These are phyloP conservation scores for Coleophoma crateriformis DNA, from an alignment of 2,329 filamentous ascomycete genomes.

Conservation along the genomic window DNA sequence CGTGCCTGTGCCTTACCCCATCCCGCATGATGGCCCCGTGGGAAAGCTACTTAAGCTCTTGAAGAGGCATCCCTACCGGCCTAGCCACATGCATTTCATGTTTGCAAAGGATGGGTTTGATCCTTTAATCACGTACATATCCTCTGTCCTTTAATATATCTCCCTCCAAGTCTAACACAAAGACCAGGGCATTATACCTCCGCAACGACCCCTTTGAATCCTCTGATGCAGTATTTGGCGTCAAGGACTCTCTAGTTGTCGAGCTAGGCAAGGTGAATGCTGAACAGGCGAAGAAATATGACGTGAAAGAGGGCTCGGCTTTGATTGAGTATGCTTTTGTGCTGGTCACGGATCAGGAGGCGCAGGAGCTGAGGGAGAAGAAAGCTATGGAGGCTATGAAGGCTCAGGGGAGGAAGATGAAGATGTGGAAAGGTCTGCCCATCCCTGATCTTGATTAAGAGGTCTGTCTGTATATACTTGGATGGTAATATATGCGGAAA, in stretches of 20 bases:
- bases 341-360: conserved; percentile 66
- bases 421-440: conserved; percentile 68
- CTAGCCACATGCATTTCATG: conserved; percentile 84
- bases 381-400: conserved; percentile 62
- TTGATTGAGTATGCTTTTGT: conserved; percentile 72
- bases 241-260: conserved; percentile 74
- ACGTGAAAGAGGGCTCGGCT: conserved; percentile 56
- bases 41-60: conserved; percentile 62
- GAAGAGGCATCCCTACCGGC: conserved; percentile 71
- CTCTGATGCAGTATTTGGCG: conserved; percentile 80
- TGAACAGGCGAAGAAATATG: conserved; percentile 54
- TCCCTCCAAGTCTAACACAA: not conserved
- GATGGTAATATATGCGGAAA: no score
- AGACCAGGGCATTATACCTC: conserved; percentile 66
- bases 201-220: conserved; percentile 76
- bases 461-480: no score
- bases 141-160: not conserved
- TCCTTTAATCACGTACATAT: conserved; percentile 71
- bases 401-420: conserved; percentile 61
- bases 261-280: conserved; percentile 49
- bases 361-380: conserved; percentile 56
- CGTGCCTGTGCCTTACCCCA: conserved; percentile 79
- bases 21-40: conserved; percentile 79
- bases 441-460: conserved; percentile 56
- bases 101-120: conserved; percentile 77